These are phyloP conservation scores for Cladophialophora exuberans DNA, from an alignment of 2,329 filamentous ascomycete species.

Conservation along the genomic window DNA sequence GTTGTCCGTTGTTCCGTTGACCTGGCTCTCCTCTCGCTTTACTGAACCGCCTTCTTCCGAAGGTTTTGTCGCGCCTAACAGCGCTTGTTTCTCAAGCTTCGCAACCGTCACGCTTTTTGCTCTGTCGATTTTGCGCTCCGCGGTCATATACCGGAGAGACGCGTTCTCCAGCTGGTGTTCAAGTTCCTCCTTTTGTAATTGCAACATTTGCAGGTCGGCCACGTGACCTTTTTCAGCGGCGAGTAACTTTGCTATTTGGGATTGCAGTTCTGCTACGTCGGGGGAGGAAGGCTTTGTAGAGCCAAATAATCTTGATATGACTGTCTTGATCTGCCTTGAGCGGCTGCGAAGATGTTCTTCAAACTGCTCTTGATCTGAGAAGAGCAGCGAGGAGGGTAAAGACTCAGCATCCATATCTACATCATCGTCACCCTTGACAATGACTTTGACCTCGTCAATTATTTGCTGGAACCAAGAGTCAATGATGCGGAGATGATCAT, in stretches of 20 bases:
- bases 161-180: conserved; percentile 86
- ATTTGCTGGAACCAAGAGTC: conserved; percentile 96
- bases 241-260: conserved; percentile 73
- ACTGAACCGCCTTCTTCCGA: conserved; percentile 49
- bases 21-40: conserved; percentile 55
- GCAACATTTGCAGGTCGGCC: conserved; percentile 73
- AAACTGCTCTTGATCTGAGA: conserved; percentile 64
- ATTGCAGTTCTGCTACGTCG: conserved; percentile 73
- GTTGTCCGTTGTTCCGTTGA: conserved; percentile 59
- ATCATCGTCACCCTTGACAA: conserved; percentile 29
- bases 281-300: conserved; percentile 55
- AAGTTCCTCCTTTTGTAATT: conserved; percentile 79
- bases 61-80: conserved; percentile 63
- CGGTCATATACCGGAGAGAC: conserved; percentile 88
- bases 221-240: conserved; percentile 81
- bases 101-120: conserved; percentile 86
- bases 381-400: conserved; percentile 59
- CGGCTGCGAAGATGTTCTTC: conserved; percentile 78
- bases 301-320: conserved; percentile 71
- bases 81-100: conserved; percentile 87
- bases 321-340: conserved; percentile 73
- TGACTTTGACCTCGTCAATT: conserved; percentile 52
- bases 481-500: conserved; percentile 87
- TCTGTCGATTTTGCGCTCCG: conserved; percentile 91
- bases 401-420: conserved; percentile 36